A percentile compares a stretch with the other conserved stretches of the same genome.
phyloP scores from a whole-genome alignment of 306 rosid genomes.

The Abrus pulchellus region DNA sequence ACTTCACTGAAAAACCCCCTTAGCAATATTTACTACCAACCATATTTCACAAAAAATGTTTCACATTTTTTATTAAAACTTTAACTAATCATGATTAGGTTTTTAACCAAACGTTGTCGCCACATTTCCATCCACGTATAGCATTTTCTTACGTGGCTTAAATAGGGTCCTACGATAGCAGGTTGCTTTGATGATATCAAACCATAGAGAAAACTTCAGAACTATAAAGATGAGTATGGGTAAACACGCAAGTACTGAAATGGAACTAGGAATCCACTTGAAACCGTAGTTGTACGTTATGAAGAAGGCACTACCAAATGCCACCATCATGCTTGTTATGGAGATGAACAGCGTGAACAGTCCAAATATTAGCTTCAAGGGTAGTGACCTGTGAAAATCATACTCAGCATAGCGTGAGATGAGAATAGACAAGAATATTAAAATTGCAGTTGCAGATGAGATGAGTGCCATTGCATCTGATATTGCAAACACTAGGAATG shows the following conservation, averaged over 20 bases:
- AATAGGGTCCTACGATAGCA: slow-evolving; percentile 18
- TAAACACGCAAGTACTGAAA: slow-evolving; percentile 21
- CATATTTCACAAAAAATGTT: too few relatives aligned
- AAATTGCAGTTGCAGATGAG: slow-evolving; percentile 54
- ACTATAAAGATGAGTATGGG: slow-evolving; percentile 41
- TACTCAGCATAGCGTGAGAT: slow-evolving; percentile 55
- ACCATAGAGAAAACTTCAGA: slow-evolving; percentile 40
- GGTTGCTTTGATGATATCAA: slow-evolving; percentile 51
- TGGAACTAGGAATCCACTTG: slow-evolving; percentile 40
- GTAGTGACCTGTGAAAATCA: slow-evolving; percentile 58
- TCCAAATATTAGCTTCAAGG: slow-evolving; percentile 58
- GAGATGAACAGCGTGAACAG: slow-evolving; percentile 51
- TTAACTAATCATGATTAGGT: too few relatives aligned
- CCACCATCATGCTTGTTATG: slow-evolving; percentile 56
- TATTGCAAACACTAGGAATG: slow-evolving; percentile 46
- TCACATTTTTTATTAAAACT: too few relatives aligned
- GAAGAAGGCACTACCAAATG: slow-evolving; percentile 56
- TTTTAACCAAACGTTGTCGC: too few relatives aligned
- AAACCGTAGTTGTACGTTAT: slow-evolving; percentile 39
- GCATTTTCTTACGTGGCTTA: slow-evolving; percentile 6
- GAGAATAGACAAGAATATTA: slow-evolving; percentile 61
- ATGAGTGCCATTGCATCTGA: slow-evolving; percentile 61
- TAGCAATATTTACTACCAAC: too few relatives aligned
- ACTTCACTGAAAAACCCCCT: too few relatives aligned
- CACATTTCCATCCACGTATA: not conserved